Conservation (phyloP, 2,329 filamentous ascomycete genomes). For the Alternaria infectoria region DNA sequence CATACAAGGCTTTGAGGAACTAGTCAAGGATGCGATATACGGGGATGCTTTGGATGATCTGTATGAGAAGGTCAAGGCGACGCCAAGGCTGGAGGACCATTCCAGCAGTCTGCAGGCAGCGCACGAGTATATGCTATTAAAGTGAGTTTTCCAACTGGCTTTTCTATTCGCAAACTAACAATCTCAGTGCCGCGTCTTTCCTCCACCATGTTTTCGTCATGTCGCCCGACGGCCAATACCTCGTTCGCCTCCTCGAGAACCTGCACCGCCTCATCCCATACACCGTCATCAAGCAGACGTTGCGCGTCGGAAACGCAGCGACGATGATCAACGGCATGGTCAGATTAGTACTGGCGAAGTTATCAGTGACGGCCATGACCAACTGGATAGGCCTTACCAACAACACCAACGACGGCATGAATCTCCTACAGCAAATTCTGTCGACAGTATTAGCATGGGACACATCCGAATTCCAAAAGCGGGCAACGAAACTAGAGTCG, state of each 20-base stretch:
- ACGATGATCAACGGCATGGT: slow-evolving; percentile 82
- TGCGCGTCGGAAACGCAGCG: slow-evolving; percentile 78
- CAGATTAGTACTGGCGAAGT: slow-evolving; percentile 75
- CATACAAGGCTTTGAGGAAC: slow-evolving; percentile 69
- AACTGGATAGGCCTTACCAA: slow-evolving; percentile 80
- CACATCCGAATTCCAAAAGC: slow-evolving; percentile 70
- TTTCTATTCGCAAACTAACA: not conserved
- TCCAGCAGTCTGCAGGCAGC: slow-evolving; percentile 67
- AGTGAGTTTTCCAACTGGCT: slow-evolving; percentile 58
- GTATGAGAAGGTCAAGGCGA: slow-evolving; percentile 66
- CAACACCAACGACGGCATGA: slow-evolving; percentile 78
- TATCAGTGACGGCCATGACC: slow-evolving; percentile 74
- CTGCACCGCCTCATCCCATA: slow-evolving; percentile 76
- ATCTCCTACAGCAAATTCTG: slow-evolving; percentile 77
- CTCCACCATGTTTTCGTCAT: slow-evolving; percentile 75
- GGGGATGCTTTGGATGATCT: slow-evolving; percentile 70
- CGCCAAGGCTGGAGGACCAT: slow-evolving; percentile 68
- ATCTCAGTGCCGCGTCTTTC: slow-evolving; percentile 70
- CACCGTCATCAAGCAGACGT: slow-evolving; percentile 72
- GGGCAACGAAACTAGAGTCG: slow-evolving; percentile 69
- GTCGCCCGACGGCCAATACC: slow-evolving; percentile 76
- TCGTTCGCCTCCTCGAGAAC: slow-evolving; percentile 73
- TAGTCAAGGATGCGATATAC: slow-evolving; percentile 70
- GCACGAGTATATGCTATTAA: slow-evolving; percentile 72
- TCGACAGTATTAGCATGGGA: slow-evolving; percentile 77